Percentiles rank a stretch among this genome's conserved stretches.
phyloP scores from a whole-genome alignment of 1,284 basidiomycete genomes.

The Abortiporus biennis region DNA sequence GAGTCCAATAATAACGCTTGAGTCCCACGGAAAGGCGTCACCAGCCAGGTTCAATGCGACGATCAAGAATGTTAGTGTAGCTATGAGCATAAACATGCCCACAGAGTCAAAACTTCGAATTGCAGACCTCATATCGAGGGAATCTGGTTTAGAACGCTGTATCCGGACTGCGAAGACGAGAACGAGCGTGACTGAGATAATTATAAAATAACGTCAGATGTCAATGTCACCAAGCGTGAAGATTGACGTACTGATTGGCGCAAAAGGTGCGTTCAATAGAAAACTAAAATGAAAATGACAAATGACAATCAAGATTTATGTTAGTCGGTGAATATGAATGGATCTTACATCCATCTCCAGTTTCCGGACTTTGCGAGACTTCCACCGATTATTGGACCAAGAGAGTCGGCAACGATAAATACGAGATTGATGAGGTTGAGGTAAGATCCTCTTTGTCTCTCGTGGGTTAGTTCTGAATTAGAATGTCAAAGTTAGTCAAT shows the following conservation, averaged over 20 bases:
- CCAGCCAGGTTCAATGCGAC: conserved; percentile 28
- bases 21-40: conserved; percentile 24
- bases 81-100: conserved; percentile 13
- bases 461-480: conserved; percentile 27
- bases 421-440: conserved; percentile 28
- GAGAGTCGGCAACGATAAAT: conserved; percentile 26
- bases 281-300: conserved; percentile 16
- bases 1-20: conserved; percentile 24
- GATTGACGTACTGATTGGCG: conserved; percentile 24
- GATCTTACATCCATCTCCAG: conserved; percentile 29
- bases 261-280: conserved; percentile 26
- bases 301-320: background rate
- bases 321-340: background rate
- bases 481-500: background rate
- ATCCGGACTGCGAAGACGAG: conserved; percentile 21
- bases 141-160: conserved; percentile 10
- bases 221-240: conserved; percentile 1
- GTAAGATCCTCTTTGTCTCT: conserved; percentile 27
- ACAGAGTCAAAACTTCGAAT: conserved; percentile 22
- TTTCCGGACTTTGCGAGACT: conserved; percentile 25
- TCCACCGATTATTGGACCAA: conserved; percentile 27
- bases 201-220: conserved; percentile 1
- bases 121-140: conserved; percentile 15
- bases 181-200: conserved; percentile 21
- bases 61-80: conserved; percentile 22